Conservation (phyloP, 169 alveolate species). For the Eimeria sp. region DNA sequence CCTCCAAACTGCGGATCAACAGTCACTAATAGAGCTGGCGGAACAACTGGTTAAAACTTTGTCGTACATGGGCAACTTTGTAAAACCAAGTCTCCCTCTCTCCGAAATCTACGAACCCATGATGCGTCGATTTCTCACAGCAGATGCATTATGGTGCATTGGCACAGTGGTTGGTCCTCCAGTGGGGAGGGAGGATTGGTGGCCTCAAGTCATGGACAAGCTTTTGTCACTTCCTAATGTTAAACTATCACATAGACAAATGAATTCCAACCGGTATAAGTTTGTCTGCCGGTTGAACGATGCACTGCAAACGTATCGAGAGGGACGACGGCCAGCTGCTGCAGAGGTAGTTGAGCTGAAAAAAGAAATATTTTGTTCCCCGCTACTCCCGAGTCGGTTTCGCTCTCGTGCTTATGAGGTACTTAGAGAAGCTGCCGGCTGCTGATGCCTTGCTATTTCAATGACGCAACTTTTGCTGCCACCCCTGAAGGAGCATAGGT, state of each 20-base stretch:
- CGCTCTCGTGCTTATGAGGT: neutral
- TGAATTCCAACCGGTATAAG: no score
- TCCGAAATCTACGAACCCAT: neutral
- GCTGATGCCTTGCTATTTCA: neutral
- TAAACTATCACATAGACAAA: neutral
- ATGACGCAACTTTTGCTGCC: neutral
- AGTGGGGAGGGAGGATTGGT: slow-evolving; percentile 6
- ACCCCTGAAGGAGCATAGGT: neutral
- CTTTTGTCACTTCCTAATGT: neutral
- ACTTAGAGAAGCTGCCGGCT: neutral
- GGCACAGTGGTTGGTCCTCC: slow-evolving; percentile 29
- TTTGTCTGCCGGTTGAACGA: neutral
- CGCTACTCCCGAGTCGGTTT: neutral
- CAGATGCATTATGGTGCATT: neutral
- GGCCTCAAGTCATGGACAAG: neutral
- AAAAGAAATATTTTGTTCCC: neutral
- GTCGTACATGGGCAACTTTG: neutral
- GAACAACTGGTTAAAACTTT: neutral
- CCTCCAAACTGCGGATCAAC: neutral
- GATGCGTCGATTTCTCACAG: slow-evolving; percentile 19
- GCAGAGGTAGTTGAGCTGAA: neutral
- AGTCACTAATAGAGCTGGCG: neutral
- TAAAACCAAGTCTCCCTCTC: neutral
- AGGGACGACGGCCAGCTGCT: slow-evolving; percentile 1
- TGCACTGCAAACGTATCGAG: neutral